Evolutionary conservation across 805 yeast genomes (phyloP).

Genomic region (Cyberlindnera bimundalis): DNA sequence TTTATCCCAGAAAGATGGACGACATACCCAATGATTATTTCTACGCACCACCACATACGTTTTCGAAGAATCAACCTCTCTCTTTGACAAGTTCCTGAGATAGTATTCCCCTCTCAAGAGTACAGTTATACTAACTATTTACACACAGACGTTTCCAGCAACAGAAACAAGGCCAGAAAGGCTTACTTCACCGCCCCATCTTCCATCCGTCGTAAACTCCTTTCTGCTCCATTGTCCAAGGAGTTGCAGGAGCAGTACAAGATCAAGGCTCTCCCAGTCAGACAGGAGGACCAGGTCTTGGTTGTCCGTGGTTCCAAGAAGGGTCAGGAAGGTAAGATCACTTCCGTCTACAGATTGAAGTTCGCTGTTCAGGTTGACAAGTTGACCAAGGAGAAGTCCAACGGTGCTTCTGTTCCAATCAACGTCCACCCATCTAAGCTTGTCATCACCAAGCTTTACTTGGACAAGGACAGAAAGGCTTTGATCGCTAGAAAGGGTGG

Average conservation of each 20-base stretch:
- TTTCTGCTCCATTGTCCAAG: constrained; percentile 99
- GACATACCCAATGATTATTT: too few relatives aligned
- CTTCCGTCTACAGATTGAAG: constrained; percentile 98
- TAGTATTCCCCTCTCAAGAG: background rate
- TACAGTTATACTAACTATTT: constrained; percentile 31
- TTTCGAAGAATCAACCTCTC: background rate
- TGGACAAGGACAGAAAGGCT: constrained; percentile 98
- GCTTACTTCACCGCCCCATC: constrained; percentile 99
- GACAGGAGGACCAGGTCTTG: constrained; percentile 93
- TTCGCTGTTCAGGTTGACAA: constrained; percentile 95
- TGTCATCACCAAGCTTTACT: constrained; percentile 96
- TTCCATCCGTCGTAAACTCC: constrained; percentile 85
- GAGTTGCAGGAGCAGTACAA: constrained; percentile 98
- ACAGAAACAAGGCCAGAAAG: constrained; percentile 99
- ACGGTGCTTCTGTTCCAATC: constrained; percentile 96
- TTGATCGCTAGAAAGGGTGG: constrained; percentile 98
- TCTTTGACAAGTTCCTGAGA: too few relatives aligned
- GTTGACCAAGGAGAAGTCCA: constrained; percentile 95
- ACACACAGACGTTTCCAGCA: constrained; percentile 88
- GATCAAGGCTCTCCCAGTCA: constrained; percentile 92
- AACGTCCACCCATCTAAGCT: constrained; percentile 98
- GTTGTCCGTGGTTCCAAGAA: constrained; percentile 99
- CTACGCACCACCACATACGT: background rate
- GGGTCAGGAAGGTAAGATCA: constrained; percentile 98
- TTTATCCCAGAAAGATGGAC: too few relatives aligned